Conservation (phyloP, 192 early-diverging fungal species). For the Geranomyces variabilis region DNA sequence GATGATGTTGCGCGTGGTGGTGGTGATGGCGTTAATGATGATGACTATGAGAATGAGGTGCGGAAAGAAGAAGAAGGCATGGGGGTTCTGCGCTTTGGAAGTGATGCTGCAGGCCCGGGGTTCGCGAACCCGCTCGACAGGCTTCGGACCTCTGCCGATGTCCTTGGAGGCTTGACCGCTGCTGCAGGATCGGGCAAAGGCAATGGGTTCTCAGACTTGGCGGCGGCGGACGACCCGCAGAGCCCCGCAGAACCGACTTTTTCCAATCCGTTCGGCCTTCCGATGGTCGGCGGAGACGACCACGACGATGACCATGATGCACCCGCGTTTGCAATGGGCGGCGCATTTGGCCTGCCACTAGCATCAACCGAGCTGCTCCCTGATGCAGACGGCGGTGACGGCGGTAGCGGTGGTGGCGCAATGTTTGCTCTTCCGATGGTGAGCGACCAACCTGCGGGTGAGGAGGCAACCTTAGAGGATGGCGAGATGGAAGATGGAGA, state of each 20-base stretch:
- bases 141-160: background rate
- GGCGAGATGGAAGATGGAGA: constrained; percentile 29
- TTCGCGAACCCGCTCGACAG: background rate
- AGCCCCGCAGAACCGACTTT: too few relatives aligned
- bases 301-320: background rate
- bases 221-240: background rate
- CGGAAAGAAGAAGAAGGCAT: background rate
- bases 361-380: background rate
- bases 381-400: too few relatives aligned
- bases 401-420: background rate
- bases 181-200: background rate
- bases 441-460: background rate
- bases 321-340: background rate
- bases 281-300: background rate
- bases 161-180: background rate
- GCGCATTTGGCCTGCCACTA: background rate
- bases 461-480: constrained; percentile 6
- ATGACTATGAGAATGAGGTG: background rate
- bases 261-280: background rate
- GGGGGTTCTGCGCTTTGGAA: background rate
- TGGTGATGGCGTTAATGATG: background rate
- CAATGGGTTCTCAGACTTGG: background rate
- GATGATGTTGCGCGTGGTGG: too few relatives aligned
- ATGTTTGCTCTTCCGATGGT: background rate
- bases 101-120: background rate